A percentile compares a stretch with the other conserved stretches of the same genome.
Evolutionary conservation across 2,329 filamentous ascomycete species (phyloP).

Genomic region (Nemania serpens): DNA sequence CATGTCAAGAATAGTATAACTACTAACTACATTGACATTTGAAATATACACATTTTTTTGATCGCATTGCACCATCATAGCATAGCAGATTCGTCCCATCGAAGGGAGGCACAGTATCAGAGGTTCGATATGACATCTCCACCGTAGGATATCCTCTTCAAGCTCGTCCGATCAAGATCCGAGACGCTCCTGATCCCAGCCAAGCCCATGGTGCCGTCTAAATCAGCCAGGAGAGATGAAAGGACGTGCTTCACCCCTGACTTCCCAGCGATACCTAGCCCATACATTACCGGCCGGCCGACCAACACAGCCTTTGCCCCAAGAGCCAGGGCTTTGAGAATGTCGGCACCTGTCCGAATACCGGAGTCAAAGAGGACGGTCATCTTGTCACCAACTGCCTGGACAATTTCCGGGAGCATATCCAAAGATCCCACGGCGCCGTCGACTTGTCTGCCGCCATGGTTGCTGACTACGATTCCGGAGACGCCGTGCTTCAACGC

Average conservation of each 20-base stretch:
- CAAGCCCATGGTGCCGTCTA: conserved; percentile 38
- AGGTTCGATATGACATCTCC: conserved; percentile 43
- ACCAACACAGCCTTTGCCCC: conserved; percentile 63
- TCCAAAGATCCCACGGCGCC: conserved; percentile 59
- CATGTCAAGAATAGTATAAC: not conserved
- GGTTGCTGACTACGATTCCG: conserved; percentile 60
- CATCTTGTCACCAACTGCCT: conserved; percentile 63
- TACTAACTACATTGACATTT: too few relatives aligned
- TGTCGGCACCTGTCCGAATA: conserved; percentile 62
- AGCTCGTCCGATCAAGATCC: conserved; percentile 43
- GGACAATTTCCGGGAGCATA: conserved; percentile 63
- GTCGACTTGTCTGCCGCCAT: conserved; percentile 62
- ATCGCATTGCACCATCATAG: not conserved
- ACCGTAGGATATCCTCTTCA: conserved; percentile 43
- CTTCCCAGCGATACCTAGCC: conserved; percentile 37
- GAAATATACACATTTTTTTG: not conserved
- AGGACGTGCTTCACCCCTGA: conserved; percentile 37
- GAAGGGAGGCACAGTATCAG: conserved; percentile 21
- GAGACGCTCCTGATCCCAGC: conserved; percentile 44
- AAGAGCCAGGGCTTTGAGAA: conserved; percentile 59
- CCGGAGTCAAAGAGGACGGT: conserved; percentile 66
- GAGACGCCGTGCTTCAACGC: conserved; percentile 31
- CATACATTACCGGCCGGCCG: conserved; percentile 62
- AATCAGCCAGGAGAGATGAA: conserved; percentile 35
- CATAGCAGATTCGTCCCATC: not conserved